Percentiles rank a stretch among this genome's conserved stretches.
These are phyloP conservation scores for Chrysanthemum lavandulifolium DNA, from an alignment of 129 eudicot genomes.

Conservation along the genomic window DNA sequence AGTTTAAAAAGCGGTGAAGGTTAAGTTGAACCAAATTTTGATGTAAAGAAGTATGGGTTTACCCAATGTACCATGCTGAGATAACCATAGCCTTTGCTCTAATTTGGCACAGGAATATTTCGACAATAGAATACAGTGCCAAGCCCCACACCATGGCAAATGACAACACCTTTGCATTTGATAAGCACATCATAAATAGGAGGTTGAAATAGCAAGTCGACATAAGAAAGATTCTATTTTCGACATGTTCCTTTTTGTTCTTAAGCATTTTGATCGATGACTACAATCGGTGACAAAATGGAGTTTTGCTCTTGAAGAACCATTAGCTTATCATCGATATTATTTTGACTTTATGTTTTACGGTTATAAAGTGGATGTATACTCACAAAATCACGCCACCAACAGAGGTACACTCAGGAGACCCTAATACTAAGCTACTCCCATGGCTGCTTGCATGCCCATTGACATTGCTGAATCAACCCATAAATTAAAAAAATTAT, in stretches of 20 bases:
- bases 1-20: background rate
- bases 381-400: slow-evolving; percentile 84
- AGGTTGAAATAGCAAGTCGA: too few species aligned
- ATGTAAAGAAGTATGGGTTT: slow-evolving; percentile 17
- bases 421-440: slow-evolving; percentile 43
- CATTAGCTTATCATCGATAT: background rate
- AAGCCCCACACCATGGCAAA: too few species aligned
- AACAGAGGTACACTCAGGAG: slow-evolving; percentile 58
- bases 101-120: too few species aligned
- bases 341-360: background rate
- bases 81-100: slow-evolving; percentile 87
- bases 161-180: too few species aligned
- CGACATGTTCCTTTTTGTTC: background rate
- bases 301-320: background rate
- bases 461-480: slow-evolving; percentile 65
- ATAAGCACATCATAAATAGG: too few species aligned
- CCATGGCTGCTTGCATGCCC: slow-evolving; percentile 65
- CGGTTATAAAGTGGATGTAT: slow-evolving; percentile 22
- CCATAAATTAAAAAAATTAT: too few species aligned
- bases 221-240: slow-evolving; percentile 55
- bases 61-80: slow-evolving; percentile 98
- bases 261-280: background rate
- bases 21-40: background rate
- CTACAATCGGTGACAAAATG: background rate
- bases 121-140: too few species aligned